Conservation (phyloP, 2,329 filamentous ascomycete species). For the Apiospora aurea region DNA sequence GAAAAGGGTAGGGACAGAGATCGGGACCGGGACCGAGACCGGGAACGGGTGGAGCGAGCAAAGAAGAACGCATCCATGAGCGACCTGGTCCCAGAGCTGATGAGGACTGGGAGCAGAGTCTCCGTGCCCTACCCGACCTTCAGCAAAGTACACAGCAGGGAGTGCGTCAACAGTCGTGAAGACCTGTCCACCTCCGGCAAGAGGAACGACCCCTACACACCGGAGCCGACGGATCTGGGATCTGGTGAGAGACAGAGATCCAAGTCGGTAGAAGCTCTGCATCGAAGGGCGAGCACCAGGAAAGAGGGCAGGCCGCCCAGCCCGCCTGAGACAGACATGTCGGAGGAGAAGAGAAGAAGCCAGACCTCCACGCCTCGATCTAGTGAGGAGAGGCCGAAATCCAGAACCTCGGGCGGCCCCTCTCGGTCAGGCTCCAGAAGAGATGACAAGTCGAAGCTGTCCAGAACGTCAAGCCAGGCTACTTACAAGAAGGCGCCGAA, state of each 20-base stretch:
- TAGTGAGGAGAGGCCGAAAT: slow-evolving; percentile 51
- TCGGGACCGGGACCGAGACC: slow-evolving; percentile 24
- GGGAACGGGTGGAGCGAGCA: slow-evolving; percentile 32
- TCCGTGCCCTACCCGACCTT: slow-evolving; percentile 44
- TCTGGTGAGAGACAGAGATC: slow-evolving; percentile 55
- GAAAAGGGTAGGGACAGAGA: slow-evolving; percentile 22
- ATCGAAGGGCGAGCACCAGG: slow-evolving; percentile 36
- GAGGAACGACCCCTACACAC: slow-evolving; percentile 62
- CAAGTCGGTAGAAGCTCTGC: slow-evolving; percentile 54
- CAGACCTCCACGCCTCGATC: slow-evolving; percentile 44
- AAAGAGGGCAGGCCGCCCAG: slow-evolving; percentile 64
- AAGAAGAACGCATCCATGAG: slow-evolving; percentile 41
- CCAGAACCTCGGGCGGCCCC: slow-evolving; percentile 50
- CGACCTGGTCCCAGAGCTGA: slow-evolving; percentile 43
- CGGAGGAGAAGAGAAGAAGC: slow-evolving; percentile 51
- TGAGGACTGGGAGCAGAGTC: slow-evolving; percentile 38
- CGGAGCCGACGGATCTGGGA: slow-evolving; percentile 75
- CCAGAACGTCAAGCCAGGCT: slow-evolving; percentile 64
- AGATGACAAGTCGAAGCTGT: slow-evolving; percentile 60
- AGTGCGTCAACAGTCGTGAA: slow-evolving; percentile 73
- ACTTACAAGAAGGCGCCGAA: slow-evolving; percentile 54
- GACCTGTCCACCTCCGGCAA: slow-evolving; percentile 49
- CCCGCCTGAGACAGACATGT: slow-evolving; percentile 69
- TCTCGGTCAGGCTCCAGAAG: slow-evolving; percentile 54
- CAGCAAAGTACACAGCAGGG: slow-evolving; percentile 86